Percentiles rank a stretch among this genome's conserved stretches.
Conservation (phyloP, 2,329 filamentous ascomycete genomes). For the Myotisia sp. region DNA sequence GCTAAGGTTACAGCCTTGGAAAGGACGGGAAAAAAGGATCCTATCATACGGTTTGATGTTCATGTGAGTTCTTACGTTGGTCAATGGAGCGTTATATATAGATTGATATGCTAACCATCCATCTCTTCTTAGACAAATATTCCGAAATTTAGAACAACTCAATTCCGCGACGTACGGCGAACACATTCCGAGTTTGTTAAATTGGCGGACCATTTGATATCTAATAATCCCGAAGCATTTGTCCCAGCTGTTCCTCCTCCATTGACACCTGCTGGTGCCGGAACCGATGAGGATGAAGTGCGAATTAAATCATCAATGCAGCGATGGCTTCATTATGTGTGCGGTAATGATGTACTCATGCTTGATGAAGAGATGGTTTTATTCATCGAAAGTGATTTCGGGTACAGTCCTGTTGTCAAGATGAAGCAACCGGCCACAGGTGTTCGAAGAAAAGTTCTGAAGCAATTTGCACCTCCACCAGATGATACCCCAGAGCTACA, state of each 20-base stretch:
- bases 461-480: constrained; percentile 93
- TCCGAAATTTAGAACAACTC: constrained; percentile 92
- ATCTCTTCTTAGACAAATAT: constrained; percentile 66
- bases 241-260: constrained; percentile 91
- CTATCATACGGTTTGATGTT: constrained; percentile 86
- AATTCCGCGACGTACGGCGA: constrained; percentile 92
- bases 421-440: constrained; percentile 95
- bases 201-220: constrained; percentile 89
- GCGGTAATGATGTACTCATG: constrained; percentile 81
- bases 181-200: constrained; percentile 94
- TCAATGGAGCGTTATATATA: background rate
- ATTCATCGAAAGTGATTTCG: constrained; percentile 98
- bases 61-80: constrained; percentile 49
- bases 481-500: constrained; percentile 93
- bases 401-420: constrained; percentile 87
- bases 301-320: constrained; percentile 83
- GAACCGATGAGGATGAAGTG: constrained; percentile 87
- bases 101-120: constrained; percentile 4
- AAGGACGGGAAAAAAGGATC: constrained; percentile 86
- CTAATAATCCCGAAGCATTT: constrained; percentile 89
- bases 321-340: constrained; percentile 88
- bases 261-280: constrained; percentile 84
- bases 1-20: constrained; percentile 91
- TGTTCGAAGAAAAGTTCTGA: constrained; percentile 84
- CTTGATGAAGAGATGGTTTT: constrained; percentile 93